Evolutionary conservation across 208 protist genomes (phyloP).

Genomic region (Leishmania guyanensis): DNA sequence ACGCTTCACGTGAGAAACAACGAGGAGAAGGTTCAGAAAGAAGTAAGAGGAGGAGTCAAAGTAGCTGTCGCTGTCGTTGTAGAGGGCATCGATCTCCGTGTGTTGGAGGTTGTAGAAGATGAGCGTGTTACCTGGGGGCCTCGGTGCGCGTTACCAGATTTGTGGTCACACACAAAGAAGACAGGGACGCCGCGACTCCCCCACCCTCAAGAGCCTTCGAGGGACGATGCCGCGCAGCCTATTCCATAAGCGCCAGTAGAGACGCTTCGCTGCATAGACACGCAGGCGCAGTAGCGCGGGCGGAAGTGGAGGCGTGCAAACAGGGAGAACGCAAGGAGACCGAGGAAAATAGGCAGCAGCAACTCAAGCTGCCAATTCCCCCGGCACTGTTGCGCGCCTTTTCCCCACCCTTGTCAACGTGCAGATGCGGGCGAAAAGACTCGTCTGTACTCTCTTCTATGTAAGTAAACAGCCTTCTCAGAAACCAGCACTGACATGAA

Average conservation of each 20-base stretch:
- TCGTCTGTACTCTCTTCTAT: neutral
- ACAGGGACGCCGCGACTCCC: neutral
- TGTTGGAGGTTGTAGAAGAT: neutral
- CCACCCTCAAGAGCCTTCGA: neutral
- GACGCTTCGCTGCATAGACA: neutral
- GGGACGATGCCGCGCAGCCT: neutral
- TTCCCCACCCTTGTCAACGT: neutral
- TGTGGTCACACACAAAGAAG: neutral
- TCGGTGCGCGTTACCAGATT: neutral
- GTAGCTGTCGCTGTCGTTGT: neutral
- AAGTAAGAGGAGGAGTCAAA: neutral
- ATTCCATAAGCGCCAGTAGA: neutral
- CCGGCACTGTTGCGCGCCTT: neutral
- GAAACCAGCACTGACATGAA: neutral
- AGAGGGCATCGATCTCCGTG: neutral
- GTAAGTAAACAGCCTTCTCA: neutral
- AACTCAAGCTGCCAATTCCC: neutral
- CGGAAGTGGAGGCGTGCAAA: neutral
- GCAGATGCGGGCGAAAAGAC: neutral
- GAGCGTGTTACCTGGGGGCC: neutral
- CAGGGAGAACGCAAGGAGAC: neutral
- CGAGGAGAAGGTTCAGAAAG: neutral
- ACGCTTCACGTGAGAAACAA: neutral
- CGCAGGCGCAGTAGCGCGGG: neutral
- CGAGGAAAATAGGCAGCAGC: neutral